A percentile compares a stretch with the other conserved stretches of the same genome.
Evolutionary conservation across 2,329 filamentous ascomycete species (phyloP).

Genomic region (Didymella keratinophila): DNA sequence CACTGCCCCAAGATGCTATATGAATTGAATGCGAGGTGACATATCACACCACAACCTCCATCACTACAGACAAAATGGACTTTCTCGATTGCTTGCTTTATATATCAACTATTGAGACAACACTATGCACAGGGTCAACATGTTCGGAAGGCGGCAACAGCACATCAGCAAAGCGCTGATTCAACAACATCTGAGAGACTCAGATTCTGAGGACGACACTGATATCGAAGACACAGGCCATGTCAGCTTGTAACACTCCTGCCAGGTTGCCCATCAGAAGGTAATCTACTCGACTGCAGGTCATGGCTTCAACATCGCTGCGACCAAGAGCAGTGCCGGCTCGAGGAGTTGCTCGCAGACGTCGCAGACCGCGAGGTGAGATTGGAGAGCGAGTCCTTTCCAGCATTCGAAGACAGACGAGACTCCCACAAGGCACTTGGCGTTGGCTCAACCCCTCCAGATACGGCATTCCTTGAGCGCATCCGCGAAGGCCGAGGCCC

Average conservation of each 20-base stretch:
- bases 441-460: not conserved
- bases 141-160: not conserved
- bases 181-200: not conserved
- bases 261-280: not conserved
- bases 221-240: not conserved
- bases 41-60: not conserved
- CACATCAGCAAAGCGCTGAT: conserved; percentile 6
- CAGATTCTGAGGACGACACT: not conserved
- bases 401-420: not conserved
- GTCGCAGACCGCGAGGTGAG: not conserved
- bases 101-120: not conserved
- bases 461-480: not conserved
- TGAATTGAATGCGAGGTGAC: not conserved
- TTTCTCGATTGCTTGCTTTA: not conserved
- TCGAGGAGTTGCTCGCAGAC: conserved; percentile 15
- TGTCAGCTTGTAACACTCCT: too few species aligned
- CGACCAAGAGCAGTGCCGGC: conserved; percentile 14
- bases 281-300: not conserved
- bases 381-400: not conserved
- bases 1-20: not conserved
- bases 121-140: not conserved
- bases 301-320: conserved; percentile 20
- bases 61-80: not conserved
- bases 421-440: not conserved
- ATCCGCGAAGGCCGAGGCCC: not conserved